Conservation (phyloP, 2,329 filamentous ascomycete genomes). For the Alternaria sp. region DNA sequence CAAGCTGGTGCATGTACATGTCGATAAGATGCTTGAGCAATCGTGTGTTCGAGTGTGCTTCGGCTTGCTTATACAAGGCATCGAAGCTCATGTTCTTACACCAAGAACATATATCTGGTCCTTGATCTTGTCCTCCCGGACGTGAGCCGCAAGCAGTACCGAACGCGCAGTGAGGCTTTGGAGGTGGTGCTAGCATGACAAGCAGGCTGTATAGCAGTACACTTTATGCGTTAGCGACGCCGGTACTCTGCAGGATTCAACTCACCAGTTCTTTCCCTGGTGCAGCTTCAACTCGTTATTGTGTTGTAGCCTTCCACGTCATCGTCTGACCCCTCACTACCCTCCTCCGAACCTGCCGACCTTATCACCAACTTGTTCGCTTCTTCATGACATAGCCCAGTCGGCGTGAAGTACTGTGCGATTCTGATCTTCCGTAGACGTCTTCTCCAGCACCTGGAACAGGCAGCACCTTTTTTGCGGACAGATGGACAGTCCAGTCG, state of each 20-base stretch:
- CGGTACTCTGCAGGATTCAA: constrained; percentile 10
- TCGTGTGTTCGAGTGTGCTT: constrained; percentile 18
- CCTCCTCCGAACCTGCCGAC: constrained; percentile 25
- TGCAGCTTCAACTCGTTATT: constrained; percentile 17
- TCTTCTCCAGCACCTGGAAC: constrained; percentile 34
- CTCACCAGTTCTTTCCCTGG: neutral
- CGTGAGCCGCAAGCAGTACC: constrained; percentile 29
- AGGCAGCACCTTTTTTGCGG: constrained; percentile 32
- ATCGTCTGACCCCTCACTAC: constrained; percentile 29
- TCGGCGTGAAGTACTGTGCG: constrained; percentile 38
- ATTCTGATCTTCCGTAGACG: constrained; percentile 34
- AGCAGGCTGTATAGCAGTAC: constrained; percentile 3
- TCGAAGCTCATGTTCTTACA: constrained; percentile 38
- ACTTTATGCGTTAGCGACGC: constrained; percentile 4
- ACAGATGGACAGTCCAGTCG: constrained; percentile 30
- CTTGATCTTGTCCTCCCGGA: constrained; percentile 28
- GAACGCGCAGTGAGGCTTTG: constrained; percentile 31
- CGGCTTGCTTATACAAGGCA: constrained; percentile 26
- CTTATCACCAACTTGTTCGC: constrained; percentile 29
- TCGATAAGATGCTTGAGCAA: constrained; percentile 26
- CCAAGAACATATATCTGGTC: constrained; percentile 32
- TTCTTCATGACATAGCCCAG: constrained; percentile 41
- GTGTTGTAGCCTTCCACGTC: constrained; percentile 37
- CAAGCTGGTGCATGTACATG: constrained; percentile 28
- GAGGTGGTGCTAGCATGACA: constrained; percentile 31